phyloP scores from a whole-genome alignment of 306 rosid genomes.

The Trifolium fragiferum region DNA sequence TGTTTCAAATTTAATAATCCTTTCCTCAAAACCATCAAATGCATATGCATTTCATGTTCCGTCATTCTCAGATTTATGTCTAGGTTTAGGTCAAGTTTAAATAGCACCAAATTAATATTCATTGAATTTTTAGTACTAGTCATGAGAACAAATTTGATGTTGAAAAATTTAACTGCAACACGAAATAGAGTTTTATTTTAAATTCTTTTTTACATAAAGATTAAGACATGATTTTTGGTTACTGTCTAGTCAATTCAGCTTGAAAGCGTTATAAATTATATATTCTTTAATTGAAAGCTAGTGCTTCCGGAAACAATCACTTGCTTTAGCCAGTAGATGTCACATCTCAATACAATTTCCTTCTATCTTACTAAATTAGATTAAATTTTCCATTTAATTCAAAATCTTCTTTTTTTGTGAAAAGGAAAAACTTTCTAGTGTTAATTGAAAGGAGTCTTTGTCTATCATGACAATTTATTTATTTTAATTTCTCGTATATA shows the following conservation, averaged over 20 bases:
- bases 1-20: neutral
- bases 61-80: neutral
- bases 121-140: neutral
- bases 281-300: slow-evolving; percentile 39
- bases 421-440: neutral
- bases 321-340: slow-evolving; percentile 39
- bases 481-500: neutral
- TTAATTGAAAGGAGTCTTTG: neutral
- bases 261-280: neutral
- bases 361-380: slow-evolving; percentile 3
- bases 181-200: slow-evolving; percentile 12
- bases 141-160: neutral
- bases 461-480: neutral
- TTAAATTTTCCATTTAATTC: neutral
- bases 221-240: slow-evolving; percentile 5
- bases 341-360: slow-evolving; percentile 33
- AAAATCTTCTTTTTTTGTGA: neutral
- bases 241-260: slow-evolving; percentile 7
- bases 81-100: neutral
- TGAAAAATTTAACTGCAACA: neutral
- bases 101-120: neutral
- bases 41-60: neutral
- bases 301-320: slow-evolving; percentile 31
- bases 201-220: neutral
- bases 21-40: neutral